Evolutionary conservation across 1,139 yeast genomes (phyloP), one percentile per base, ranked within the genome.

Genomic region (Martiniozyma asiatica): DNA sequence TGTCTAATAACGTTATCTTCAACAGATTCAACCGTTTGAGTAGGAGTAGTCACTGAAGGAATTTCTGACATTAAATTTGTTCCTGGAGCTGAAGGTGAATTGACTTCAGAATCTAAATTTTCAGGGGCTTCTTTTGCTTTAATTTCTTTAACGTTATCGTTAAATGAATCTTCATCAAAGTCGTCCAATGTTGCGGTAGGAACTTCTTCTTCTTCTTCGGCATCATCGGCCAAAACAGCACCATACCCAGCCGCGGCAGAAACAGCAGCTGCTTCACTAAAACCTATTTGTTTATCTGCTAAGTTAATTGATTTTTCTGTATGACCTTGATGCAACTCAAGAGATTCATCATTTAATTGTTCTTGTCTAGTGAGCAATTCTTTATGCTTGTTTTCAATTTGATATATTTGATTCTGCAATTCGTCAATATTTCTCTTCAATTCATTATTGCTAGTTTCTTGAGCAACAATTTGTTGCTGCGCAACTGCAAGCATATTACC

Each of bases 401-500:
- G 55, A 36, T 58, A 58, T 30, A 58, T 53, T 42, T 59, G 66
- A 39, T 47, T 51, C 17, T 47, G 56, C 38, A 65, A 48, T 33
- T 53, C 63, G 14, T 63, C 68, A 26, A 71, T 63, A 45, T 77
- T 79, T 8, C 51, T 51, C 39, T 58, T 57, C 25, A 71, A 54
- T 18, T 57, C 53, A 24, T 53, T 42, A 18, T 63, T 61, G 28
- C 57, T 57, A 14, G 70, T 61, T 36, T 73, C 61, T 21, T 67
- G 63, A 5, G 77, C 71, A 28, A 70, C 75, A 32, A 74, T 64
- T 50, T 84, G 94, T 22, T 79, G 75, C 33, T 71, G 65, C 43
- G 71, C 69, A 17, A 82, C 82, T 22, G 77, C 65, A 14, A 68
- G 63, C 44, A 78, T 61, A 34, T 80, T 79, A 33, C 64, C 59